Base-by-base conservation (phyloP, 768 basidiomycete genomes). In the Pleurotus giganteus region DNA sequence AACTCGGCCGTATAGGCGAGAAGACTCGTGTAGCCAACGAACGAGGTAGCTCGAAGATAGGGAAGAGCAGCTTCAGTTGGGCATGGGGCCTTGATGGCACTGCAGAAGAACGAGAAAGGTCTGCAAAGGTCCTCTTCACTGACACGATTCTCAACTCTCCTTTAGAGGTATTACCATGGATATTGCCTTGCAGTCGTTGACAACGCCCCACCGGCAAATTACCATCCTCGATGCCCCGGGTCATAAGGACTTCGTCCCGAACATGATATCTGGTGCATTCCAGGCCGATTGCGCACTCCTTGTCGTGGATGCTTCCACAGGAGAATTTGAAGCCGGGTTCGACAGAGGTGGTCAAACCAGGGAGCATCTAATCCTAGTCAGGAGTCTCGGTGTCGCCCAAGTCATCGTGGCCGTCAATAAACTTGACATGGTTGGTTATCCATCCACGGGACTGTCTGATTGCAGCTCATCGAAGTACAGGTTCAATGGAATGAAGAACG, bases 261-360 rank as follows among this genome's bases (percentile, higher is more conserved):
- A 98, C 66, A 98, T 98, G 96, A 99, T 99, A 50, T 98, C 95
- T 0, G 97, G 97, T 1, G 96, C 97, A 5, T 86, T 95, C 2
- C 97, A 98, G 69, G 97, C 96, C 0, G 97, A 98, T 61, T 92
- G 92, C 44, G 94, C 97, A 0, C 71, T 98, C 6, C 83, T 98
- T 19, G 95, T 98, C 3, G 86, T 99, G 24, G 97, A 97, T 67
- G 86, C 94, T 1, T 78, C 87, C 4, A 84, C 78, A 1, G 96
- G 96, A 17, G 94, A 95, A 65, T 99, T 99, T 60, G 97, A 99
- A 69, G 87, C 92, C 21, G 96, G 96, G 2, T 99, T 98, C 63
- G 89, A 91, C 31, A 80, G 88, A 15, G 94, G 94, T 39, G 96
- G 96, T 1, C 96, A 99, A 72, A 99, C 94, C 28, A 79, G 94